Base-by-base conservation (phyloP, 148 eudicot genomes). In the Persicaria tinctoria region DNA sequence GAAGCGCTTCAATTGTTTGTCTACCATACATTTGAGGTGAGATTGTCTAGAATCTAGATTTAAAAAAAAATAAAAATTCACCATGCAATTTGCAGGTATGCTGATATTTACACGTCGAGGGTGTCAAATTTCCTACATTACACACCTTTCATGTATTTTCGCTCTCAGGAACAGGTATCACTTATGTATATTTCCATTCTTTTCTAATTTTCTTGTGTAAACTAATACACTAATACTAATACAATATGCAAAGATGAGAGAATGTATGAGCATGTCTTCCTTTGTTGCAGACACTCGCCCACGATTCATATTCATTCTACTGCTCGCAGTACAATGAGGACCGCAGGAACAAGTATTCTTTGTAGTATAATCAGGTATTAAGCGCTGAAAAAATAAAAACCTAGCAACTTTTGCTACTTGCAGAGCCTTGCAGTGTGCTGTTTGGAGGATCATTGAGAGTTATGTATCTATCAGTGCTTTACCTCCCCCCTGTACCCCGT, bases 131-230 rank as follows among this genome's bases (percentile, higher is more conserved):
- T 94, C 80, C 89, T 94, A 63, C 91, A 94, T 51, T 91, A 91
- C 68, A 94, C 98, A 48, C 98, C 98, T 50, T 94, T 91, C 86
- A 90, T 94, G 97, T 91, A 94, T 79, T 94, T 94, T 87, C 91
- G 89, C 68, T 86, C 97, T 47, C 97, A 89, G 83, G 97, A 94
- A 77, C 97, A 94, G 98, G 98, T 94, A 88, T 56, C 53, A 46
- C 17, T 55, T 18, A 5, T 47, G 18, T 20, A 46, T 44, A 11
- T 55, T 16, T 13, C 9, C 8, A 17, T 55, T 4, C 47, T 41
- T 3, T 68, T 7, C 12, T 7, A 32, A 57, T 76, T 8, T 70
- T 41, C 14, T 17, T 14, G 45, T 76, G 48, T 48, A 32, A 32
- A 2, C 41, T 32, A 32, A 32, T 32, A 32, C 41, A 23, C 27